These are phyloP conservation scores for Penicillium paneum DNA, from an alignment of 2,329 filamentous ascomycete genomes.

Conservation along the genomic window DNA sequence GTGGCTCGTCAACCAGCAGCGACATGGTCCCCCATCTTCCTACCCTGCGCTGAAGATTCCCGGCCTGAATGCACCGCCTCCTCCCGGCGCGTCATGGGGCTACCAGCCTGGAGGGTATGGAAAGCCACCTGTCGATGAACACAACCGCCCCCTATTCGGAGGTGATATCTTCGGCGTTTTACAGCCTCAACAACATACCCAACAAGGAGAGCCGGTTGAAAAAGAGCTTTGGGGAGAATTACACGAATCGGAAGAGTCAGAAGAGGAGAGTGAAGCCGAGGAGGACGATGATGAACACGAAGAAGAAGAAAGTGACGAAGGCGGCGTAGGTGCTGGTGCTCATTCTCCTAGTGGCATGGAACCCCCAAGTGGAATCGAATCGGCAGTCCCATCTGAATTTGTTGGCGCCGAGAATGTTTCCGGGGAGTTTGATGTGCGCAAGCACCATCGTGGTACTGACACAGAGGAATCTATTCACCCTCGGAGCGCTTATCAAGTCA, in stretches of 20 bases:
- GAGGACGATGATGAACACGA: conserved; percentile 54
- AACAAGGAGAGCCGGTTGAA: conserved; percentile 76
- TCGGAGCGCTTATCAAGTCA: conserved; percentile 79
- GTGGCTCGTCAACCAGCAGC: conserved; percentile 96
- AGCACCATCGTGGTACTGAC: conserved; percentile 77
- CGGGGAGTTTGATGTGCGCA: conserved; percentile 88
- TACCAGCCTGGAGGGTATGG: conserved; percentile 95
- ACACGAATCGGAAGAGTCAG: conserved; percentile 72
- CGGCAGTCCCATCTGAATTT: conserved; percentile 76
- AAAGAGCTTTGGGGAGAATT: conserved; percentile 89
- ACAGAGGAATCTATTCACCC: conserved; percentile 76
- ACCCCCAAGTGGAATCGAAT: conserved; percentile 76
- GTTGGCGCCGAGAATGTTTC: conserved; percentile 71
- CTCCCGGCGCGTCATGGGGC: conserved; percentile 85
- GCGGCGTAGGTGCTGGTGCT: conserved; percentile 61
- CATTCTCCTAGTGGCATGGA: conserved; percentile 75
- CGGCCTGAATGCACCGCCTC: conserved; percentile 88
- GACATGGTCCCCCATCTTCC: conserved; percentile 86
- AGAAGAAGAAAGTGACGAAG: conserved; percentile 49
- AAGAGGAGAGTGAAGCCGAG: conserved; percentile 67
- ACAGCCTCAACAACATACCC: conserved; percentile 58
- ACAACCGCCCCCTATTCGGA: conserved; percentile 85
- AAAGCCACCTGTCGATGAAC: conserved; percentile 91
- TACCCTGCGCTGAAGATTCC: conserved; percentile 95
- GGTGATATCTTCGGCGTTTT: conserved; percentile 89